A percentile compares a stretch with the other conserved stretches of the same genome.
Evolutionary conservation across 73 alveolate species (phyloP).

Genomic region (Symbiodinium natans): DNA sequence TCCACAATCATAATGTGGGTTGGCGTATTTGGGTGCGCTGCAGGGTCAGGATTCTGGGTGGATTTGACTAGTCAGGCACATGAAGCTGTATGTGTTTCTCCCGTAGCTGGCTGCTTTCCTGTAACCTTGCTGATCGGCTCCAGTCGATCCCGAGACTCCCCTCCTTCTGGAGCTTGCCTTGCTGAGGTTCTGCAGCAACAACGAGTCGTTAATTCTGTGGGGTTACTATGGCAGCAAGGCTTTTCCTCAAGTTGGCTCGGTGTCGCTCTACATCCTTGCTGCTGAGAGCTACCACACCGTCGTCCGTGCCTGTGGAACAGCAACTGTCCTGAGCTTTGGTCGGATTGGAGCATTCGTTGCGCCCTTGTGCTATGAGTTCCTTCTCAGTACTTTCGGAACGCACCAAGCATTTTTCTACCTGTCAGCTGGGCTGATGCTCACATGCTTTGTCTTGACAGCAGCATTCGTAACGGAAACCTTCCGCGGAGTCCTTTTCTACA

Average conservation of each 20-base stretch:
- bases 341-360: conserved; percentile 60
- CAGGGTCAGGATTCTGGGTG: too few species aligned
- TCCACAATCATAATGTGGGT: too few species aligned
- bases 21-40: too few species aligned
- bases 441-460: not conserved
- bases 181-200: conserved; percentile 37
- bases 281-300: conserved; percentile 45
- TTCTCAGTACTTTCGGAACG: not conserved
- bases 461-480: not conserved
- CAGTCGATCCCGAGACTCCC: too few species aligned
- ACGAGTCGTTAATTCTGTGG: not conserved
- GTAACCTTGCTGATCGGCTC: too few species aligned
- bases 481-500: not conserved
- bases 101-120: too few species aligned
- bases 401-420: conserved; percentile 44
- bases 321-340: conserved; percentile 41
- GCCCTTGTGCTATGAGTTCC: conserved; percentile 21
- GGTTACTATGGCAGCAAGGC: conserved; percentile 65
- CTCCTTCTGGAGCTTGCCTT: too few species aligned
- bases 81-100: too few species aligned
- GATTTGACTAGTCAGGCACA: too few species aligned
- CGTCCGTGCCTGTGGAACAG: conserved; percentile 76
- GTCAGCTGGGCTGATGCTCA: conserved; percentile 14
- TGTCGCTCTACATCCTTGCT: conserved; percentile 39
- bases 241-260: conserved; percentile 64